phyloP scores from a whole-genome alignment of 345 rosid species.

The Syzygium aqueum region DNA sequence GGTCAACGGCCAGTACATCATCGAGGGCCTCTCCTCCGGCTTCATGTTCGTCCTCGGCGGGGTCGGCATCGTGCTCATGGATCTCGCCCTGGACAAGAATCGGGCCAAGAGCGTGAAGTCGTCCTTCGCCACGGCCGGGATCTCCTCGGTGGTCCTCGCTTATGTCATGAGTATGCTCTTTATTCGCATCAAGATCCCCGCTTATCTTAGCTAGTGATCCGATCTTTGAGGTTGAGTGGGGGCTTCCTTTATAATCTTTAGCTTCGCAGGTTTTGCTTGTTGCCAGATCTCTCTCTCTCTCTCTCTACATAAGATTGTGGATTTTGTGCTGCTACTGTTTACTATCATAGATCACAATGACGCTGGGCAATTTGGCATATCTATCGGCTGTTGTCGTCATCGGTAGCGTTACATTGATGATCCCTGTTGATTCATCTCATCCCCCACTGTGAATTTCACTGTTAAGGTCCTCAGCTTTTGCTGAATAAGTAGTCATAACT shows the following conservation, averaged over 20 bases:
- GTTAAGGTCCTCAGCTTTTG: neutral
- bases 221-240: neutral
- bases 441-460: neutral
- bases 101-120: constrained; percentile 73
- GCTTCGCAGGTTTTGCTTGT: neutral
- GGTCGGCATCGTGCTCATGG: constrained; percentile 70
- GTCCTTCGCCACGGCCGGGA: constrained; percentile 75
- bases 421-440: neutral
- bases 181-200: constrained; percentile 97
- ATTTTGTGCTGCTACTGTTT: neutral
- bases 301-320: neutral
- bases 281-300: neutral
- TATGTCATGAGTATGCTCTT: constrained; percentile 94
- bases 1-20: constrained; percentile 95
- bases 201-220: constrained; percentile 50
- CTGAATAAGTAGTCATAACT: neutral
- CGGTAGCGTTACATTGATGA: neutral
- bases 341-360: neutral
- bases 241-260: neutral
- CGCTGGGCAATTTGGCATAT: neutral
- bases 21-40: constrained; percentile 95
- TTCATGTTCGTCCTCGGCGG: constrained; percentile 97
- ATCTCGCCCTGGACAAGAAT: constrained; percentile 82
- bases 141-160: constrained; percentile 55
- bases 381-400: neutral